Evolutionary conservation across 768 basidiomycete species (phyloP).

Genomic region (Flagelloscypha sp.): DNA sequence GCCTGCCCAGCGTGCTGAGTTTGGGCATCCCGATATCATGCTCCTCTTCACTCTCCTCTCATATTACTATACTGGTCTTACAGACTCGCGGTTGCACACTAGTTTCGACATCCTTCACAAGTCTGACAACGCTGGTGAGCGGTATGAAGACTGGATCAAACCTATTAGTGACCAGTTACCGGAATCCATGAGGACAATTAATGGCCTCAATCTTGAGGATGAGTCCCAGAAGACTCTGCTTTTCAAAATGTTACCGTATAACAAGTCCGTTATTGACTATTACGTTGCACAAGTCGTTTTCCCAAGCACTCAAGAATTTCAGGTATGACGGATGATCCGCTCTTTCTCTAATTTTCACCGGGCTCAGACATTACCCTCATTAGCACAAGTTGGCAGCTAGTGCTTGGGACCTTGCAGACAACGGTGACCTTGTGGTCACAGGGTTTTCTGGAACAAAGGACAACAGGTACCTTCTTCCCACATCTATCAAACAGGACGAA

Average conservation of each 20-base stretch:
- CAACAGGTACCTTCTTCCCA: constrained; percentile 22
- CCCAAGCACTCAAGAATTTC: constrained; percentile 22
- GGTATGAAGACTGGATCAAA: constrained; percentile 16
- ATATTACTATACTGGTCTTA: constrained; percentile 20
- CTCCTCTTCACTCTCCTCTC: constrained; percentile 14
- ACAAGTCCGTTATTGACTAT: constrained; percentile 18
- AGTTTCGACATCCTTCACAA: constrained; percentile 14
- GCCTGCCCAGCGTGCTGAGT: constrained; percentile 17
- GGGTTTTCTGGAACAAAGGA: constrained; percentile 23
- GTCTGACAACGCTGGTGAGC: constrained; percentile 13
- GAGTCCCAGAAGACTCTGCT: constrained; percentile 11
- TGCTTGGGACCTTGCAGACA: constrained; percentile 20
- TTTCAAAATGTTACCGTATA: constrained; percentile 11
- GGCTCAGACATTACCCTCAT: no score
- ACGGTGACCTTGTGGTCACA: constrained; percentile 12
- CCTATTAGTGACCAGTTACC: constrained; percentile 11
- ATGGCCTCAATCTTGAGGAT: constrained; percentile 22
- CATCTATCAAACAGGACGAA: constrained; percentile 23
- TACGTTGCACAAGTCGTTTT: constrained; percentile 19
- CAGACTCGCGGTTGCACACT: constrained; percentile 10
- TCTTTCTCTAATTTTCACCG: no score
- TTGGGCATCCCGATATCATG: constrained; percentile 19
- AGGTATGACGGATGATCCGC: no score
- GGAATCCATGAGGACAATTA: constrained; percentile 7
- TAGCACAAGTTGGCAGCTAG: constrained; percentile 17